Percentiles rank a stretch among this genome's conserved stretches.
These are phyloP conservation scores for Phialocephala subalpina DNA, from an alignment of 2,329 filamentous ascomycete genomes.

Conservation along the genomic window DNA sequence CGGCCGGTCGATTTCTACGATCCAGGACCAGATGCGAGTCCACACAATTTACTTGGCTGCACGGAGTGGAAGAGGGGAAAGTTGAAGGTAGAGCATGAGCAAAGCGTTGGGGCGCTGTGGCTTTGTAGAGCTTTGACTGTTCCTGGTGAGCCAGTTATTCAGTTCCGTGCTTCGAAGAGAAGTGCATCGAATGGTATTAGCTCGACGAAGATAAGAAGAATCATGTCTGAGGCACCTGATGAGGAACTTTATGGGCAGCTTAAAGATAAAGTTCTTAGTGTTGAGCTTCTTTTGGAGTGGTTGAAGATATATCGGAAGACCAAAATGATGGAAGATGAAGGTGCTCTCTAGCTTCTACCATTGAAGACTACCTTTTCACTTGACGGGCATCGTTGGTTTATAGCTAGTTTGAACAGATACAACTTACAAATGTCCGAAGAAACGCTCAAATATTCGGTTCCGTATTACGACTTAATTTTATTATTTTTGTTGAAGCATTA, in stretches of 20 bases:
- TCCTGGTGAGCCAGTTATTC: constrained; percentile 5
- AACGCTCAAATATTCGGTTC: no score
- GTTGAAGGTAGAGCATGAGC: not conserved
- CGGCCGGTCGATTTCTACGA: constrained; percentile 20
- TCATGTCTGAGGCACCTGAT: constrained; percentile 11
- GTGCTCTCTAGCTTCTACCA: no score
- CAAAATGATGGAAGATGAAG: no score
- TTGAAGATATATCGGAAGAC: not conserved
- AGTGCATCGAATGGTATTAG: constrained; percentile 15
- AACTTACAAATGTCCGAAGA: no score
- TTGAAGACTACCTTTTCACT: no score
- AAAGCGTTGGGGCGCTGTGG: not conserved
- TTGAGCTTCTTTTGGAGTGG: constrained; percentile 11
- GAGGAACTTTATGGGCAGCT: constrained; percentile 5
- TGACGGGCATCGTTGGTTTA: no score
- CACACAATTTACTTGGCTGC: constrained; percentile 1
- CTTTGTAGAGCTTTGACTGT: constrained; percentile 11
- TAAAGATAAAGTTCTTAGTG: constrained; percentile 1
- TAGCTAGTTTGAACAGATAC: no score
- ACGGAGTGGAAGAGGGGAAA: constrained; percentile 2
- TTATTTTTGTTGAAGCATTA: no score
- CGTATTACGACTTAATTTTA: no score
- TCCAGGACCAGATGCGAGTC: not conserved
- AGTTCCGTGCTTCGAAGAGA: not conserved
- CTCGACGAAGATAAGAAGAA: constrained; percentile 10